Percentiles rank a stretch among this genome's conserved stretches.
Conservation (phyloP, 305 asterid genomes). For the Euphrasia arctica region DNA sequence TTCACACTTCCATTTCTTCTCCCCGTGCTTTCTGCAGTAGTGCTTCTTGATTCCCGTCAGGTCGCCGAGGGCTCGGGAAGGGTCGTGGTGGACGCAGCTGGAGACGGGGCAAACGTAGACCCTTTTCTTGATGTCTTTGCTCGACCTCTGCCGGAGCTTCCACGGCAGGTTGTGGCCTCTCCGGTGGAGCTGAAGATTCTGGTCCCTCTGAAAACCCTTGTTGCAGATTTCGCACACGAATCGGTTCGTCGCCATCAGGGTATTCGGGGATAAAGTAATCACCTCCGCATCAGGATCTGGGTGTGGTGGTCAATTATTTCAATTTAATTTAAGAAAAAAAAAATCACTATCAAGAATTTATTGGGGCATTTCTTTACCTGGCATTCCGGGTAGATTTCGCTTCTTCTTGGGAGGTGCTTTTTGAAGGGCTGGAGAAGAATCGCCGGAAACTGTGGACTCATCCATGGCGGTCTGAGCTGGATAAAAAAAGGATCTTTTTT, state of each 20-base stretch:
- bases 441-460: conserved; percentile 57
- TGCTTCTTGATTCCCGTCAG: conserved; percentile 80
- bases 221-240: conserved; percentile 64
- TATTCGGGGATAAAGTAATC: conserved; percentile 52
- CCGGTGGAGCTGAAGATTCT: conserved; percentile 63
- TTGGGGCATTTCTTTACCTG: conserved; percentile 44
- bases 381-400: conserved; percentile 79
- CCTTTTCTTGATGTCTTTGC: conserved; percentile 50
- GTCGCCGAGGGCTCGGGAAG: conserved; percentile 72
- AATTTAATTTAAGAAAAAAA: neutral
- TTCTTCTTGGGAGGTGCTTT: conserved; percentile 52
- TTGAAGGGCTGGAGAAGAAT: conserved; percentile 47
- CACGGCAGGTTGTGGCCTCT: conserved; percentile 73
- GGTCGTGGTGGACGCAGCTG: conserved; percentile 66
- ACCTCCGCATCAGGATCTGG: conserved; percentile 77
- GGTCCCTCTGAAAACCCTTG: conserved; percentile 70
- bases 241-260: conserved; percentile 52
- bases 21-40: conserved; percentile 73
- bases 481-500: neutral
- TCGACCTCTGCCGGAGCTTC: conserved; percentile 61
- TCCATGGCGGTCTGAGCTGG: conserved; percentile 36
- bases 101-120: conserved; percentile 72
- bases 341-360: neutral
- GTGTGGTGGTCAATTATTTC: neutral
- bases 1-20: conserved; percentile 76